A percentile compares a stretch with the other conserved stretches of the same genome.
These are phyloP conservation scores for Fusarium denticulatum DNA, from an alignment of 2,329 filamentous ascomycete genomes.

Conservation along the genomic window DNA sequence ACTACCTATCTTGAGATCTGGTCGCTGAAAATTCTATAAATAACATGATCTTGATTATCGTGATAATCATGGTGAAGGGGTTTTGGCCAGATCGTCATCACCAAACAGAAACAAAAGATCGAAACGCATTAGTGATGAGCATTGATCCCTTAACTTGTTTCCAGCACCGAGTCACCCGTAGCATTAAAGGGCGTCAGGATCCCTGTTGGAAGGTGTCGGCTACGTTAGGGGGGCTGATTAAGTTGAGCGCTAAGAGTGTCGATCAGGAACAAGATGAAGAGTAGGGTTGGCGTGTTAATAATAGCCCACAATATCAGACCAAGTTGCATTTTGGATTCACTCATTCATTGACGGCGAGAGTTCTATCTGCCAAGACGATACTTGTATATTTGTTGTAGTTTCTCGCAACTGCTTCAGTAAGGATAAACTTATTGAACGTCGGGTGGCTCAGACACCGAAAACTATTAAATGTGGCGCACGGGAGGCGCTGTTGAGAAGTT, in stretches of 20 bases:
- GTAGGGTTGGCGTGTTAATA: neutral
- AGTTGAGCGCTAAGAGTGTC: conserved; percentile 33
- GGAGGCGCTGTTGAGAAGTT: conserved; percentile 14
- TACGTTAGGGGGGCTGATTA: conserved; percentile 16
- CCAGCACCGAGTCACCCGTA: neutral
- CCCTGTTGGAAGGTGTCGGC: conserved; percentile 11
- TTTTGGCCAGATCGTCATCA: neutral
- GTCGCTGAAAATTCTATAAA: neutral
- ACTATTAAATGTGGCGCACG: conserved; percentile 11
- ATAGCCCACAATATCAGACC: neutral
- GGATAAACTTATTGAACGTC: neutral
- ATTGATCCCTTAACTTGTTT: neutral
- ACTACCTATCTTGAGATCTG: neutral
- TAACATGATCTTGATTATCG: neutral
- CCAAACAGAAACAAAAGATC: neutral
- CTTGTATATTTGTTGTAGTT: neutral
- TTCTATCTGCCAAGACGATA: neutral
- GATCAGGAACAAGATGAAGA: conserved; percentile 33
- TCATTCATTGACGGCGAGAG: neutral
- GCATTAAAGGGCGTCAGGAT: conserved; percentile 17
- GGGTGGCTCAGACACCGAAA: neutral
- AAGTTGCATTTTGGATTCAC: neutral
- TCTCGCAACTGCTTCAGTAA: neutral
- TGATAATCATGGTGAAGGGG: neutral
- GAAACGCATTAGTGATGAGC: conserved; percentile 5